phyloP scores from a whole-genome alignment of 2,329 filamentous ascomycete species.

The Pseudogymnoascus sp. region DNA sequence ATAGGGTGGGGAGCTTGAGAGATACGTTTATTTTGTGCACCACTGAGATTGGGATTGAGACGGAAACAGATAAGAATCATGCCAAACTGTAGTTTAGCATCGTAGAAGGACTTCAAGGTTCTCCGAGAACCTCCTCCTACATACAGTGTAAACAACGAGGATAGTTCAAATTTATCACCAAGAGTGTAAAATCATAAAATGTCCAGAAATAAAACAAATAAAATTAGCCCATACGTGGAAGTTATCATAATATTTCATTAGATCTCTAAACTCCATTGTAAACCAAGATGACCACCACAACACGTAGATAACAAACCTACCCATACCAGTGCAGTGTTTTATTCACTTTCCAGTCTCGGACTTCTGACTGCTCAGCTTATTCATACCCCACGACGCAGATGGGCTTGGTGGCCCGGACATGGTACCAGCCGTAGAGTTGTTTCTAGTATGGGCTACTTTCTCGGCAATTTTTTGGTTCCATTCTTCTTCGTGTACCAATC shows the following conservation, averaged over 20 bases:
- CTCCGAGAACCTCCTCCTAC: too few species aligned
- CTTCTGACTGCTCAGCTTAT: neutral
- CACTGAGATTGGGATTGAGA: conserved; percentile 38
- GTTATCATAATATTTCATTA: neutral
- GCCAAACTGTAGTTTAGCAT: neutral
- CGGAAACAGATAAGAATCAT: neutral
- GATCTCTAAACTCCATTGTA: neutral
- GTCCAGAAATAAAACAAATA: neutral
- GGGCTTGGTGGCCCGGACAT: neutral
- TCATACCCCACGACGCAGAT: neutral
- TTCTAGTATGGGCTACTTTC: neutral
- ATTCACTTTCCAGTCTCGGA: neutral
- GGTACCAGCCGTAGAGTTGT: neutral
- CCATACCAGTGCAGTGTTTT: neutral
- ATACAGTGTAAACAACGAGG: neutral
- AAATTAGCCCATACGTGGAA: neutral
- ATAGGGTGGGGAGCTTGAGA: conserved; percentile 43
- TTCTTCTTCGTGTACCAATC: neutral
- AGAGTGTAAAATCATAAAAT: neutral
- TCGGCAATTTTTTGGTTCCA: neutral
- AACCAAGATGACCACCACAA: neutral
- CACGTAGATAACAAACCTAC: too few species aligned
- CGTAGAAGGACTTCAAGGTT: neutral
- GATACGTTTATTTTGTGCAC: conserved; percentile 50
- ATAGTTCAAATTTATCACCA: neutral